Evolutionary conservation across 2,329 filamentous ascomycete genomes (phyloP).

Genomic region (Fusarium agapanthi): DNA sequence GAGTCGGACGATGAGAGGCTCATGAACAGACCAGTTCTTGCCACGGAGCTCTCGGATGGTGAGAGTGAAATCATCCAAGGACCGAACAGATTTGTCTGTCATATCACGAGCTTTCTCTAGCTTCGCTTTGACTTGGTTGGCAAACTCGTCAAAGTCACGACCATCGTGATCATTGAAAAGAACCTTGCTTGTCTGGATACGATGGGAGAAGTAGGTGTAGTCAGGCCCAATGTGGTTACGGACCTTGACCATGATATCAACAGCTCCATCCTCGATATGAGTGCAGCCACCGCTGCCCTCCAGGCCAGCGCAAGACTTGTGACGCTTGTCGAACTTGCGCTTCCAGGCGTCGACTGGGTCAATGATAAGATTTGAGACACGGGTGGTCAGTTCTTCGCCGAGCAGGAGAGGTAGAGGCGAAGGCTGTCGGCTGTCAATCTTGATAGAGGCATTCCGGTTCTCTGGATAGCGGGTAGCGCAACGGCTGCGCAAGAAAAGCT

Average conservation of each 20-base stretch:
- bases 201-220: constrained; percentile 55
- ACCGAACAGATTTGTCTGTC: constrained; percentile 52
- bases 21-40: constrained; percentile 55
- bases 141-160: constrained; percentile 56
- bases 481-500: constrained; percentile 55
- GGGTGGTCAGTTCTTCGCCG: constrained; percentile 59
- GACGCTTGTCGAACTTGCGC: constrained; percentile 51
- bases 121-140: constrained; percentile 50
- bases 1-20: constrained; percentile 57
- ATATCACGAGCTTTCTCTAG: constrained; percentile 51
- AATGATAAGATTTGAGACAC: constrained; percentile 54
- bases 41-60: constrained; percentile 57
- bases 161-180: constrained; percentile 56
- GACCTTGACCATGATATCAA: constrained; percentile 57
- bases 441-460: constrained; percentile 50
- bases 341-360: constrained; percentile 52
- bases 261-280: constrained; percentile 54
- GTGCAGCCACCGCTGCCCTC: constrained; percentile 51
- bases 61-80: constrained; percentile 59
- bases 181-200: constrained; percentile 53
- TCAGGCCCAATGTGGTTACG: constrained; percentile 60
- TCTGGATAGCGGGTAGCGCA: constrained; percentile 48
- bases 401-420: constrained; percentile 57
- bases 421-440: constrained; percentile 57
- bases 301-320: constrained; percentile 48